These are phyloP conservation scores for Solanum tarapatanum DNA, from an alignment of 257 asterid species.

Conservation along the genomic window DNA sequence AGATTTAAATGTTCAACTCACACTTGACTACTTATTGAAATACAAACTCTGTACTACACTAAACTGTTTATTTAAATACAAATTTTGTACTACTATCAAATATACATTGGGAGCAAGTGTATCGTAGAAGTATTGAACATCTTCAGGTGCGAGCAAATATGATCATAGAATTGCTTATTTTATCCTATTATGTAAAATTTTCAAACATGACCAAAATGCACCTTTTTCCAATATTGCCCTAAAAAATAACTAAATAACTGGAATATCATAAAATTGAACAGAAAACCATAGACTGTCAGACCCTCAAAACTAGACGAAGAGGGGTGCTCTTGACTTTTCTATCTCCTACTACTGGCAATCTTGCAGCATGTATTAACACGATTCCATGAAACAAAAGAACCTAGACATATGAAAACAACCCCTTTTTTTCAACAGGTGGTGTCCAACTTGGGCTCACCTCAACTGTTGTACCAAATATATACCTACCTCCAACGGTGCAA, in stretches of 20 bases:
- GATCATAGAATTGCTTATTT: neutral
- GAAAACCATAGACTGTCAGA: neutral
- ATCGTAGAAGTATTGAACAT: neutral
- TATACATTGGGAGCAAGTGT: neutral
- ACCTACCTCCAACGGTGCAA: neutral
- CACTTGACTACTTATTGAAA: neutral
- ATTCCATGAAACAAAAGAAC: neutral
- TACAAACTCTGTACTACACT: neutral
- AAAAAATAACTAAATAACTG: neutral
- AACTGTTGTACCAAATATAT: neutral
- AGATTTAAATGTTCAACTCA: neutral
- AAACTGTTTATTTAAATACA: neutral
- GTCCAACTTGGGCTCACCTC: neutral
- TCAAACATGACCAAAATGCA: neutral
- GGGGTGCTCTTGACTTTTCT: neutral
- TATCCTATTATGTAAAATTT: neutral
- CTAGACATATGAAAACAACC: neutral
- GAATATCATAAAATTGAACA: neutral
- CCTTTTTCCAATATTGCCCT: neutral
- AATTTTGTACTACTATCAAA: neutral
- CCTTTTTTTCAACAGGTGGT: neutral
- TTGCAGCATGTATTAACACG: neutral
- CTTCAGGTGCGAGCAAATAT: neutral
- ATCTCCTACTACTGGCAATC: neutral
- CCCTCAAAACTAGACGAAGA: neutral